Evolutionary conservation across 1,139 yeast genomes (phyloP).

Genomic region (Suhomyces choctaworum): DNA sequence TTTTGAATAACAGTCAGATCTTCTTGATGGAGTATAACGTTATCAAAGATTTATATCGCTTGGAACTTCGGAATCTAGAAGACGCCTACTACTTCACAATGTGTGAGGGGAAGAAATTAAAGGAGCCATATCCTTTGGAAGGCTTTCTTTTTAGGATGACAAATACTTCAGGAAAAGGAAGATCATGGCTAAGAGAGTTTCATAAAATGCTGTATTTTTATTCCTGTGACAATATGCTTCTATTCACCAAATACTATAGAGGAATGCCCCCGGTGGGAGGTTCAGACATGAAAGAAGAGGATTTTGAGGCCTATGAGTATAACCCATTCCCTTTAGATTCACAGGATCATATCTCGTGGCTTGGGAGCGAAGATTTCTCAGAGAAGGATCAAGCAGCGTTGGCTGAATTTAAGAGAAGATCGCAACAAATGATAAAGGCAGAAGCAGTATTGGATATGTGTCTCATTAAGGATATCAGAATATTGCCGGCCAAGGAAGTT

Average conservation of each 20-base stretch:
- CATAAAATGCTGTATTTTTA: conserved; percentile 62
- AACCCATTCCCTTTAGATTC: conserved; percentile 52
- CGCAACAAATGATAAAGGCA: conserved; percentile 56
- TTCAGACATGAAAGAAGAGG: conserved; percentile 7
- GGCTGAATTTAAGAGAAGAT: conserved; percentile 62
- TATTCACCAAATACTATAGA: conserved; percentile 54
- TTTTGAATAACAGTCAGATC: conserved; percentile 51
- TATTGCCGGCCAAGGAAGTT: conserved; percentile 28
- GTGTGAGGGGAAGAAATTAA: conserved; percentile 14
- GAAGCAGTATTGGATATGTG: conserved; percentile 63
- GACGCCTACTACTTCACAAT: conserved; percentile 9
- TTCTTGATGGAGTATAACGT: conserved; percentile 38
- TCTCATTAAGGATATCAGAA: conserved; percentile 41
- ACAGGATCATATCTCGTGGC: conserved; percentile 61
- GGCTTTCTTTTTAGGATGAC: conserved; percentile 70
- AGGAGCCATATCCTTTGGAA: conserved; percentile 70
- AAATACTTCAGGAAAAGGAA: conserved; percentile 49
- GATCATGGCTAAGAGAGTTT: conserved; percentile 44
- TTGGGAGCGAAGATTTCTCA: conserved; percentile 46
- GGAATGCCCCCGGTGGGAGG: conserved; percentile 64
- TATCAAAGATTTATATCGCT: conserved; percentile 26
- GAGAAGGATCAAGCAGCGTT: conserved; percentile 57
- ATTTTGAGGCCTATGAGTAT: conserved; percentile 40
- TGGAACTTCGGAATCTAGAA: conserved; percentile 54
- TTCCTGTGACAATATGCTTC: conserved; percentile 60